Evolutionary conservation across 1,139 yeast species (phyloP).

Genomic region (Insectozyma bohioensis): DNA sequence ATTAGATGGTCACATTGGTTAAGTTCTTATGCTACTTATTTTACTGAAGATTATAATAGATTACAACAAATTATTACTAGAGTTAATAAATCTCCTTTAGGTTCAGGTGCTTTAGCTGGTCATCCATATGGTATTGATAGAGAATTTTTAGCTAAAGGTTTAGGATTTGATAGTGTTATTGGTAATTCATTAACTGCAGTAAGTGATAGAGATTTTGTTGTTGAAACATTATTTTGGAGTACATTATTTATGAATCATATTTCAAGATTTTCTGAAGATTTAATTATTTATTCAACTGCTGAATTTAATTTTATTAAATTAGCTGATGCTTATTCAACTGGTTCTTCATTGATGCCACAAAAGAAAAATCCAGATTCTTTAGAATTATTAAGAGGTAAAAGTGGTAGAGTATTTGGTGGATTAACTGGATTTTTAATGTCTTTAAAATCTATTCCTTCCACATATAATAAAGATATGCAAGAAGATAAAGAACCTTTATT

Average conservation of each 20-base stretch:
- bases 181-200: slow-evolving; percentile 96
- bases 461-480: slow-evolving; percentile 97
- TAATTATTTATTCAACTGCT: slow-evolving; percentile 93
- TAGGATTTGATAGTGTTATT: slow-evolving; percentile 81
- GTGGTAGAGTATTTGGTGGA: slow-evolving; percentile 96
- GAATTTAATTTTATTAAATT: slow-evolving; percentile 92
- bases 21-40: slow-evolving; percentile 90
- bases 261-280: slow-evolving; percentile 90
- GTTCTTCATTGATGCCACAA: slow-evolving; percentile 98
- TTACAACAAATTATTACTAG: slow-evolving; percentile 77
- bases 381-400: slow-evolving; percentile 92
- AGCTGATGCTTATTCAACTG: slow-evolving; percentile 98
- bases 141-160: slow-evolving; percentile 74
- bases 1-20: slow-evolving; percentile 99
- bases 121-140: slow-evolving; percentile 98
- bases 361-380: slow-evolving; percentile 97
- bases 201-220: slow-evolving; percentile 95
- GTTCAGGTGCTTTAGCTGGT: slow-evolving; percentile 98
- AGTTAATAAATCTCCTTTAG: slow-evolving; percentile 87
- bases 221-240: slow-evolving; percentile 97
- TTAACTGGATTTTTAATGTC: slow-evolving; percentile 96
- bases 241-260: slow-evolving; percentile 92
- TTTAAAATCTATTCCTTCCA: slow-evolving; percentile 91
- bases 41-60: slow-evolving; percentile 86
- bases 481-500: slow-evolving; percentile 98